Evolutionary conservation across 2,329 filamentous ascomycete genomes (phyloP).

Genomic region (Blastomyces silverae): DNA sequence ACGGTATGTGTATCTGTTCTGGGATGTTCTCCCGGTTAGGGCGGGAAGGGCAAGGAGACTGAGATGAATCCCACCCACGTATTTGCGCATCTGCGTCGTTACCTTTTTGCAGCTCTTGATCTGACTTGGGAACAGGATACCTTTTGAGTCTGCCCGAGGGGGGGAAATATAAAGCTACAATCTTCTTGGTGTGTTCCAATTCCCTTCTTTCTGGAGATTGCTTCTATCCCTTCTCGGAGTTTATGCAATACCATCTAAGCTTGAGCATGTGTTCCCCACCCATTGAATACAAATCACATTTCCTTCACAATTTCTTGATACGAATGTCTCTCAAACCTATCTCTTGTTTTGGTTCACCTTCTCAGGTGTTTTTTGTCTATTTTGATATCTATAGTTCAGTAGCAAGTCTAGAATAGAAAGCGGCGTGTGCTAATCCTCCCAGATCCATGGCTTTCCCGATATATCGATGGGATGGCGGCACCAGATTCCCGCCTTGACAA

Average conservation of each 20-base stretch:
- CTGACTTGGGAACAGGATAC: conserved; percentile 53
- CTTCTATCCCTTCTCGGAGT: not conserved
- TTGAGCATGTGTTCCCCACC: not conserved
- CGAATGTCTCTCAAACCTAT: not conserved
- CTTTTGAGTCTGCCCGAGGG: conserved; percentile 48
- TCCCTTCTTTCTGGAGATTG: not conserved
- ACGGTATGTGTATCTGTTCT: conserved; percentile 43
- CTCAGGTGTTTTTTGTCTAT: not conserved
- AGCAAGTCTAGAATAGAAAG: not conserved
- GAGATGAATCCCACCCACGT: not conserved
- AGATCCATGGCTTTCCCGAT: conserved; percentile 78
- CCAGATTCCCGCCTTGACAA: conserved; percentile 70
- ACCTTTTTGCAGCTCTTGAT: conserved; percentile 22
- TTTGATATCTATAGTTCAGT: not conserved
- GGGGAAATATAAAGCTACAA: conserved; percentile 42
- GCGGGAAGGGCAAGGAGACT: not conserved
- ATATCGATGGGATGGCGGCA: conserved; percentile 79
- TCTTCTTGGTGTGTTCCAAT: conserved; percentile 34
- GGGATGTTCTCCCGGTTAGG: too few relatives aligned
- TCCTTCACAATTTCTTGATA: not conserved
- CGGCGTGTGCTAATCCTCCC: not conserved
- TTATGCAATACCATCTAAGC: not conserved
- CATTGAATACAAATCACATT: not conserved
- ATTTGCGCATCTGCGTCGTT: not conserved
- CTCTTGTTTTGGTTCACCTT: not conserved